Percentiles rank a stretch among this genome's conserved stretches.
These are phyloP conservation scores for Mycena venus DNA, from an alignment of 768 basidiomycete genomes.

Conservation along the genomic window DNA sequence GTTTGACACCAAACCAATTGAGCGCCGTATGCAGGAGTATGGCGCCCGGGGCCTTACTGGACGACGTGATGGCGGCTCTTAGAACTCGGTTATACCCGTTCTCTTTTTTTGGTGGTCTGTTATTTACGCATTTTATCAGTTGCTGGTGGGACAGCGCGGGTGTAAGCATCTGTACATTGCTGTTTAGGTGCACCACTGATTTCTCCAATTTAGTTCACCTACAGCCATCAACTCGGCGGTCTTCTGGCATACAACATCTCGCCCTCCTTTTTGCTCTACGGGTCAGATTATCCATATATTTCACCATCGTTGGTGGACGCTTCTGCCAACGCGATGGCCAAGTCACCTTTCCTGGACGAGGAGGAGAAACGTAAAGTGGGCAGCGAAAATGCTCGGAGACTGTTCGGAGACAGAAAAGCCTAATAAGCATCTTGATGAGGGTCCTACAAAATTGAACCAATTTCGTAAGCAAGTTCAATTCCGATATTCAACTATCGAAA, in stretches of 20 bases:
- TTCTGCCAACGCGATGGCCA: slow-evolving; percentile 9
- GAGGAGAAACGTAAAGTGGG: slow-evolving; percentile 7
- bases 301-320: slow-evolving; percentile 7
- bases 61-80: slow-evolving; percentile 22
- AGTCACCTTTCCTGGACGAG: slow-evolving; percentile 11
- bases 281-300: slow-evolving; percentile 25
- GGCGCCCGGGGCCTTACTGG: not conserved
- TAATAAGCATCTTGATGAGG: not conserved
- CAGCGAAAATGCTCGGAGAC: slow-evolving; percentile 4
- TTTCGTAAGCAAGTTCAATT: not conserved
- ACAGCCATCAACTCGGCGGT: slow-evolving; percentile 22
- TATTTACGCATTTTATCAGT: not conserved
- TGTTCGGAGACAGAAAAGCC: not conserved
- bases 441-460: not conserved
- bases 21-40: not conserved
- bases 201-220: slow-evolving; percentile 11
- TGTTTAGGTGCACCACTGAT: not conserved
- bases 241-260: slow-evolving; percentile 25
- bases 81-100: slow-evolving; percentile 13
- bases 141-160: slow-evolving; percentile 33
- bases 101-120: not conserved
- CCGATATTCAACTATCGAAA: not conserved
- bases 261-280: slow-evolving; percentile 12
- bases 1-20: not conserved
- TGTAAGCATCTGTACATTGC: not conserved